These are phyloP conservation scores for Lactarius evosmus DNA, from an alignment of 768 basidiomycete species.

Conservation along the genomic window DNA sequence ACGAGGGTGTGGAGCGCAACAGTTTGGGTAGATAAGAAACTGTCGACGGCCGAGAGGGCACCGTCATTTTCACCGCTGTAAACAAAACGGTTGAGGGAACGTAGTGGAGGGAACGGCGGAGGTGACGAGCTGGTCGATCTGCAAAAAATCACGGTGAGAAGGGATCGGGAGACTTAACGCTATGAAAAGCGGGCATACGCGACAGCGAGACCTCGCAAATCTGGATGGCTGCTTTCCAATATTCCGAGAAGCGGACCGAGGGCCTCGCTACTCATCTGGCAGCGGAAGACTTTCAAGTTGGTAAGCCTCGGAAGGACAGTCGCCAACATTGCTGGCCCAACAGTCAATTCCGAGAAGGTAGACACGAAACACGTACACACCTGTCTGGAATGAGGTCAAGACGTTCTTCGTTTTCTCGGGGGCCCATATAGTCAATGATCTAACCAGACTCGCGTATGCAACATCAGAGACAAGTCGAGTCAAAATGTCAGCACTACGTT, in stretches of 20 bases:
- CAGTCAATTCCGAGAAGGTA: background rate
- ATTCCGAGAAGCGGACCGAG: slow-evolving; percentile 51
- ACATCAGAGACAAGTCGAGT: slow-evolving; percentile 61
- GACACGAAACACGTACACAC: slow-evolving; percentile 35
- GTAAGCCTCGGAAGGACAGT: slow-evolving; percentile 63
- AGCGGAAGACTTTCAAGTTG: slow-evolving; percentile 58
- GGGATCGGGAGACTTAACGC: background rate
- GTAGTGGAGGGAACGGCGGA: slow-evolving; percentile 2
- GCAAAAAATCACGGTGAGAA: background rate
- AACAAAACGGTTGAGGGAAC: slow-evolving; percentile 37
- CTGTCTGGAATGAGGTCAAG: slow-evolving; percentile 61
- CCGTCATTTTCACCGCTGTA: slow-evolving; percentile 33
- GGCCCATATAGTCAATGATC: slow-evolving; percentile 58
- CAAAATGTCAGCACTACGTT: slow-evolving; percentile 68
- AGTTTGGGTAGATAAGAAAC: slow-evolving; percentile 37
- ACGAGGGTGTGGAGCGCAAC: slow-evolving; percentile 22
- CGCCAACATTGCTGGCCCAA: slow-evolving; percentile 47
- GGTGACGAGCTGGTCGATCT: slow-evolving; percentile 7
- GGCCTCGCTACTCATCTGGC: slow-evolving; percentile 54
- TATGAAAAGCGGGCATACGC: slow-evolving; percentile 37
- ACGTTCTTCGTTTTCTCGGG: slow-evolving; percentile 46
- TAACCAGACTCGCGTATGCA: slow-evolving; percentile 54
- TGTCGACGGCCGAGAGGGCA: slow-evolving; percentile 42
- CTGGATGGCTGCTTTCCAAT: slow-evolving; percentile 49
- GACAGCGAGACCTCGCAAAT: slow-evolving; percentile 32